phyloP scores from a whole-genome alignment of 2,329 filamentous ascomycete genomes.

The Sclerotiophoma versabilis region DNA sequence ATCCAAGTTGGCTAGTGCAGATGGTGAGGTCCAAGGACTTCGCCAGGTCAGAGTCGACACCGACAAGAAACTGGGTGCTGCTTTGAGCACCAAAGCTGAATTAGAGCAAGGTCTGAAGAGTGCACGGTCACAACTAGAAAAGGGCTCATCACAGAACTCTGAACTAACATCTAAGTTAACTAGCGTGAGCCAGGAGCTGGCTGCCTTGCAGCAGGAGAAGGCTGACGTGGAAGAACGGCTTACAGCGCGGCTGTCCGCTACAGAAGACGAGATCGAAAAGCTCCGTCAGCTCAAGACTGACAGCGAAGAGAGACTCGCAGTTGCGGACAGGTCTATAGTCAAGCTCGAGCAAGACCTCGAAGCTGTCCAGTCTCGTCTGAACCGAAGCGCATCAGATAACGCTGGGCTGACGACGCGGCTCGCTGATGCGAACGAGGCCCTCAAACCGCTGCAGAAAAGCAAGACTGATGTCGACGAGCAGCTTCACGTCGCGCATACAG shows the following conservation, averaged over 20 bases:
- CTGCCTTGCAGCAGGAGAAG: not conserved
- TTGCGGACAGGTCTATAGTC: not conserved
- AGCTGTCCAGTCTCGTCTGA: not conserved
- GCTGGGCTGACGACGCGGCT: not conserved
- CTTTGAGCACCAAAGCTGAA: not conserved
- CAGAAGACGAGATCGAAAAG: constrained; percentile 25
- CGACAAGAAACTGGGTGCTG: not conserved
- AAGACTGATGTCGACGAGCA: constrained; percentile 20
- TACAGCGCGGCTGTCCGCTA: constrained; percentile 20
- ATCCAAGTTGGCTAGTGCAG: constrained; percentile 25
- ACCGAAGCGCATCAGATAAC: not conserved
- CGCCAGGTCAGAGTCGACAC: constrained; percentile 20
- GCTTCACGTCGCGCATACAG: constrained; percentile 24
- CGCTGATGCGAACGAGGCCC: not conserved
- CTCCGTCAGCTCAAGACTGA: constrained; percentile 22
- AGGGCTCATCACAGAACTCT: not conserved
- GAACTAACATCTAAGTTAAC: not conserved
- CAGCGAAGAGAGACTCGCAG: constrained; percentile 4
- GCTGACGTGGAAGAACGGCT: not conserved
- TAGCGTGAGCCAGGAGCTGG: not conserved
- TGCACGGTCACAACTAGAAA: not conserved
- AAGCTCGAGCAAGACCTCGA: constrained; percentile 4
- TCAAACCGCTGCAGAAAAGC: not conserved
- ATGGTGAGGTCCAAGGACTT: constrained; percentile 25
- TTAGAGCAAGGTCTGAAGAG: constrained; percentile 1